These are phyloP conservation scores for Diplosphaera chodatii DNA, from an alignment of 139 green algal genomes.

Conservation along the genomic window DNA sequence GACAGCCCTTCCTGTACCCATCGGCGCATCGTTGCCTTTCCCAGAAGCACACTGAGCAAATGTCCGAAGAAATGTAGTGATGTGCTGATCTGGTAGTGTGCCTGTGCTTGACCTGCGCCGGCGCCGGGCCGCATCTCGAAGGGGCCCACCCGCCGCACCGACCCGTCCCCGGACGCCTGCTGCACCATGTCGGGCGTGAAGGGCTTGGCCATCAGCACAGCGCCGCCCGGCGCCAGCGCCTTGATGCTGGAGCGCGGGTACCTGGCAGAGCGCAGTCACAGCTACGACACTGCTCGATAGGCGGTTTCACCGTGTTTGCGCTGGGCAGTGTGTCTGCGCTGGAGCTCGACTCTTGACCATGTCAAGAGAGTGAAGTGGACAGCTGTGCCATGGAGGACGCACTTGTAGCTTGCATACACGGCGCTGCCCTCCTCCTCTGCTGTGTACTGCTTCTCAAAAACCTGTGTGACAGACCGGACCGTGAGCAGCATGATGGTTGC, in stretches of 20 bases:
- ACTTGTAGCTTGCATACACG: conserved; percentile 12
- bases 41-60: too few species aligned
- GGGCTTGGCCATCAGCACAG: not conserved
- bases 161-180: not conserved
- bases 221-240: not conserved
- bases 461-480: not conserved
- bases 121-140: conserved; percentile 6
- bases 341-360: too few species aligned
- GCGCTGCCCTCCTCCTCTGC: not conserved
- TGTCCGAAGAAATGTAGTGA: too few species aligned
- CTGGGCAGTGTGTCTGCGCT: too few species aligned
- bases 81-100: too few species aligned
- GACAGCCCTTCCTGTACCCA: too few species aligned
- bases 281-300: too few species aligned
- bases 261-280: not conserved
- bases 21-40: too few species aligned
- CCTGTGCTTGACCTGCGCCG: not conserved
- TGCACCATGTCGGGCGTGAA: conserved; percentile 6
- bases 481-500: too few species aligned
- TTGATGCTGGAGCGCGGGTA: conserved; percentile 7
- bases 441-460: not conserved
- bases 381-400: not conserved
- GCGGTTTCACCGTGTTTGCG: too few species aligned
- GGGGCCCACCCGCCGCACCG: conserved; percentile 5
- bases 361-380: too few species aligned